phyloP scores from a whole-genome alignment of 805 yeast species.

The Lachancea lanzarotensis region DNA sequence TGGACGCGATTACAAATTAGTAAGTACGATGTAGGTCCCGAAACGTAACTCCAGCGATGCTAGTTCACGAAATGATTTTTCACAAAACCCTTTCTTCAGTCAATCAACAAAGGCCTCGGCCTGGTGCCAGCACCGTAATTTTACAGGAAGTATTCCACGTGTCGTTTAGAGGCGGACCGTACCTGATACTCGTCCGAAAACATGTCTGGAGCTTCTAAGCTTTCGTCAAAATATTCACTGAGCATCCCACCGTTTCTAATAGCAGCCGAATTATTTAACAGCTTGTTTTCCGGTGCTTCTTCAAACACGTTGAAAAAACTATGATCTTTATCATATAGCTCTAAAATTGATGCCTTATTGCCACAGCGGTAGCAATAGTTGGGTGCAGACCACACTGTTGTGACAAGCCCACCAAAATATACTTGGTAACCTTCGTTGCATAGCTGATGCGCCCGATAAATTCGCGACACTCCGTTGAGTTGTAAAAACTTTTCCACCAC shows the following conservation, averaged over 20 bases:
- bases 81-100: too few species aligned
- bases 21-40: neutral
- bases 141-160: slow-evolving; percentile 31
- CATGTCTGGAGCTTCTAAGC: slow-evolving; percentile 15
- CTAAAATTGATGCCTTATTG: slow-evolving; percentile 94
- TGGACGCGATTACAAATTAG: neutral
- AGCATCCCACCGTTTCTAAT: slow-evolving; percentile 15
- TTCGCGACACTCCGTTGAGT: slow-evolving; percentile 70
- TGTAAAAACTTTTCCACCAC: slow-evolving; percentile 82
- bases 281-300: slow-evolving; percentile 89
- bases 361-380: slow-evolving; percentile 97
- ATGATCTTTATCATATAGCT: slow-evolving; percentile 63
- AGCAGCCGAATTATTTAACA: slow-evolving; percentile 20
- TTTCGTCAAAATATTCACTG: slow-evolving; percentile 16
- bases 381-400: slow-evolving; percentile 99
- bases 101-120: neutral
- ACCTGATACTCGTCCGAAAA: slow-evolving; percentile 33
- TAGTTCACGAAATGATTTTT: too few species aligned
- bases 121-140: neutral
- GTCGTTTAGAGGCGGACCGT: slow-evolving; percentile 28
- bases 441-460: slow-evolving; percentile 90
- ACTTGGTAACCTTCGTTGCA: slow-evolving; percentile 95
- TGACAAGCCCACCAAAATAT: slow-evolving; percentile 81
- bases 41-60: neutral
- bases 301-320: slow-evolving; percentile 86